Conservation (phyloP, 1,139 yeast genomes). For the Blastobotrys elegans region DNA sequence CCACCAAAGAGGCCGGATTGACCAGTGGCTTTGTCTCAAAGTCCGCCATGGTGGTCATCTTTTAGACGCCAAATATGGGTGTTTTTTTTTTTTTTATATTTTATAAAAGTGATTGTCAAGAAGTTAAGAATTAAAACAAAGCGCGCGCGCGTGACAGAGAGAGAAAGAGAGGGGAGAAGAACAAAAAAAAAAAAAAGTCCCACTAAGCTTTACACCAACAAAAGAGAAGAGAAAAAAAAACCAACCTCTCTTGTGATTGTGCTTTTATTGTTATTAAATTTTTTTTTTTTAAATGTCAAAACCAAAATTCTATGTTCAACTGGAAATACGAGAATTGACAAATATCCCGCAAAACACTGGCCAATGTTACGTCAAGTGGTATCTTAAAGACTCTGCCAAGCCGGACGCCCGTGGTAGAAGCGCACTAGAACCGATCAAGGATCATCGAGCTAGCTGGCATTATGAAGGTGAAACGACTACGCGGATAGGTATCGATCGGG, state of each 20-base stretch:
- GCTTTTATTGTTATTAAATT: no score
- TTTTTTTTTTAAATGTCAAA: conserved; percentile 16
- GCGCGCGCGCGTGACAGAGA: background rate
- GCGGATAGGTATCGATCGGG: conserved; percentile 40
- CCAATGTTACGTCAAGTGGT: conserved; percentile 60
- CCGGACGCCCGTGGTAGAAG: conserved; percentile 44
- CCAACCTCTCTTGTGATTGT: no score
- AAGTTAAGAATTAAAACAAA: background rate
- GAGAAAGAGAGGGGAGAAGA: background rate
- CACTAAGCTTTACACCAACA: background rate
- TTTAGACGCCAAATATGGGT: no score
- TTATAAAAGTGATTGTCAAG: conserved; percentile 1
- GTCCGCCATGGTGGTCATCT: conserved; percentile 7
- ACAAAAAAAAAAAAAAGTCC: conserved; percentile 1
- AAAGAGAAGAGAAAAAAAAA: background rate
- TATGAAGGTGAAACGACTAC: conserved; percentile 37
- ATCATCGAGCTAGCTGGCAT: conserved; percentile 49
- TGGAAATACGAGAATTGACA: conserved; percentile 62
- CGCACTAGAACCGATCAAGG: conserved; percentile 40
- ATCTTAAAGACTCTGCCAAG: conserved; percentile 41
- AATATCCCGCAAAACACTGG: conserved; percentile 83
- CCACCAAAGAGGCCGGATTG: background rate
- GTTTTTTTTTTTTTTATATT: no score
- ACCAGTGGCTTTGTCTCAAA: conserved; percentile 8
- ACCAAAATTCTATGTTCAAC: conserved; percentile 53